phyloP scores from a whole-genome alignment of 2,329 filamentous ascomycete genomes.

The Didymella pomorum region DNA sequence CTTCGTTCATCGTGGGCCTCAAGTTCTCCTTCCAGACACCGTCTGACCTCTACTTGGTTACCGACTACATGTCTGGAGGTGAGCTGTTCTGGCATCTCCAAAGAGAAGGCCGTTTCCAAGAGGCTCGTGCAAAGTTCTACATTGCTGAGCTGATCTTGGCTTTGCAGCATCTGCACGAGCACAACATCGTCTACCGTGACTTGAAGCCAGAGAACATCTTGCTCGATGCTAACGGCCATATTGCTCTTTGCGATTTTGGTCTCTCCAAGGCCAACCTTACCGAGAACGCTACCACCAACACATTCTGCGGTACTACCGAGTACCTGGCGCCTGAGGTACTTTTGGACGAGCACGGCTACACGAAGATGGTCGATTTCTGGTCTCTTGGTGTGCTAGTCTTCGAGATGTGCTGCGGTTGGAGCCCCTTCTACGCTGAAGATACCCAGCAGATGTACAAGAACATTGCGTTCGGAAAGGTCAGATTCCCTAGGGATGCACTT shows the following conservation, averaged over 20 bases:
- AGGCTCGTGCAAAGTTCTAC: conserved; percentile 96
- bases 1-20: conserved; percentile 95
- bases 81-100: conserved; percentile 99
- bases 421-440: conserved; percentile 97
- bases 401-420: conserved; percentile 99
- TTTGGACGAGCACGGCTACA: conserved; percentile 95
- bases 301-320: conserved; percentile 97
- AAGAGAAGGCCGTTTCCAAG: conserved; percentile 94
- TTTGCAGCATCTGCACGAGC: conserved; percentile 92
- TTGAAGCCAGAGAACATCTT: conserved; percentile 98
- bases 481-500: conserved; percentile 92
- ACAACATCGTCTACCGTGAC: conserved; percentile 97
- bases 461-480: conserved; percentile 97
- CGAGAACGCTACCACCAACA: conserved; percentile 97
- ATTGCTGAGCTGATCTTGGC: conserved; percentile 97
- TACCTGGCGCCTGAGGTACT: conserved; percentile 96
- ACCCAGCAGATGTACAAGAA: conserved; percentile 99
- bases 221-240: conserved; percentile 95
- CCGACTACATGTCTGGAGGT: conserved; percentile 98
- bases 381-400: conserved; percentile 96
- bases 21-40: conserved; percentile 99
- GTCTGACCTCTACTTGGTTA: conserved; percentile 96
- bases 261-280: conserved; percentile 97
- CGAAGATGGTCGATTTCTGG: conserved; percentile 99
- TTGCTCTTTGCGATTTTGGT: conserved; percentile 96